Percentiles rank a stretch among this genome's conserved stretches.
Evolutionary conservation across 257 asterid genomes (phyloP).

Genomic region (Prunella vulgaris): DNA sequence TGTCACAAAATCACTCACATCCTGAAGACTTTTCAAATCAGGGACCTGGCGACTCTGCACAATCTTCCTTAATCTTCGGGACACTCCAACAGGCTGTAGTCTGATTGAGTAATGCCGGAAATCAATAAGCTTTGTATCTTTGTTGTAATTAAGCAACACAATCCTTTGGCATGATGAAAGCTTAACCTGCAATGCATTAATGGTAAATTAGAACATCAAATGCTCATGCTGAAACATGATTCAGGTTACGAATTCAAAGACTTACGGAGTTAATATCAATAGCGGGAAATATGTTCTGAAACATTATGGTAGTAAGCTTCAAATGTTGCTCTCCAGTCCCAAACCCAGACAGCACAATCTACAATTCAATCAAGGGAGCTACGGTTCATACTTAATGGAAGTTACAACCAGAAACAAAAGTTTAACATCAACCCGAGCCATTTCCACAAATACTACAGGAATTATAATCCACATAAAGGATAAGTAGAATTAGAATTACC

Average conservation of each 20-base stretch:
- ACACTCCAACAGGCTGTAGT: slow-evolving; percentile 91
- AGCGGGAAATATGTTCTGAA: slow-evolving; percentile 94
- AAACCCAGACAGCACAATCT: slow-evolving; percentile 96
- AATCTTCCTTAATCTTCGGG: slow-evolving; percentile 78
- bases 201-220: slow-evolving; percentile 8
- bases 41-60: slow-evolving; percentile 93
- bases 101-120: slow-evolving; percentile 88
- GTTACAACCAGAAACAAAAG: not conserved
- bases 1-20: slow-evolving; percentile 83
- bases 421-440: not conserved
- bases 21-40: slow-evolving; percentile 75
- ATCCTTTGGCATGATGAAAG: slow-evolving; percentile 94
- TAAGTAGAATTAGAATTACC: slow-evolving; percentile 41
- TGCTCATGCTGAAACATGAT: not conserved
- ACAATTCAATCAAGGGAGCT: slow-evolving; percentile 26
- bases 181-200: slow-evolving; percentile 59
- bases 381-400: not conserved
- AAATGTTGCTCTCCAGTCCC: slow-evolving; percentile 95
- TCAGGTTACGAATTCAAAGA: slow-evolving; percentile 15
- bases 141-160: slow-evolving; percentile 83
- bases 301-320: slow-evolving; percentile 81
- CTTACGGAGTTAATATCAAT: slow-evolving; percentile 87
- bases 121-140: slow-evolving; percentile 80
- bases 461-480: not conserved
- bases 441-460: not conserved